Conservation (phyloP, 148 eudicot species). For the Silene uniflora region DNA sequence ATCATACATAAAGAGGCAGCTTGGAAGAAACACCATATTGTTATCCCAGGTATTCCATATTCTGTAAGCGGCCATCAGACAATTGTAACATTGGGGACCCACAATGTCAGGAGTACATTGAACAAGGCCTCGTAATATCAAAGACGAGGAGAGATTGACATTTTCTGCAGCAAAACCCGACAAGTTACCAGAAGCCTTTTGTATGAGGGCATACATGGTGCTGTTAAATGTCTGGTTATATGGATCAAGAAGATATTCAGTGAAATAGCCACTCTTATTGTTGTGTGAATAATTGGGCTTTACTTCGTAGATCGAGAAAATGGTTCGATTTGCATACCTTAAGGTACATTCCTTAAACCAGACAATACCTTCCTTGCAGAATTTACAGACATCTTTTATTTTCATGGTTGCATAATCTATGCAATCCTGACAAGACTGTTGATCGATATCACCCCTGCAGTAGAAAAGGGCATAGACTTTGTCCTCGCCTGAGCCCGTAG, state of each 20-base stretch:
- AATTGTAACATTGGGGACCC: constrained; percentile 16
- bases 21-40: constrained; percentile 28
- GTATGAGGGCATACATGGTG: constrained; percentile 6
- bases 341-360: constrained; percentile 30
- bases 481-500: constrained; percentile 6
- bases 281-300: accelerated
- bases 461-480: constrained; percentile 28
- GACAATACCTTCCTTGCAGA: constrained; percentile 11
- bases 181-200: too few relatives aligned
- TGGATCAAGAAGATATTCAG: constrained; percentile 5
- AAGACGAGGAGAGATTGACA: not conserved
- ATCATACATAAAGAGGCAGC: constrained; percentile 27
- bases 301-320: not conserved
- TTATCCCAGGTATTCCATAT: not conserved
- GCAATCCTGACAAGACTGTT: constrained; percentile 17
- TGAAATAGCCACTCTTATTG: not conserved
- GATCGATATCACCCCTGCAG: constrained; percentile 25
- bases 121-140: constrained; percentile 14
- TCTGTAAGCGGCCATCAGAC: constrained; percentile 4
- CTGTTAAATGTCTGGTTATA: not conserved
- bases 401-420: constrained; percentile 7
- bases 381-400: not conserved
- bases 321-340: constrained; percentile 19
- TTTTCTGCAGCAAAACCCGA: constrained; percentile 8
- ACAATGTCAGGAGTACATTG: constrained; percentile 30